Evolutionary conservation across 192 early-diverging fungal genomes (phyloP).

Genomic region (Kappamyces sp.): DNA sequence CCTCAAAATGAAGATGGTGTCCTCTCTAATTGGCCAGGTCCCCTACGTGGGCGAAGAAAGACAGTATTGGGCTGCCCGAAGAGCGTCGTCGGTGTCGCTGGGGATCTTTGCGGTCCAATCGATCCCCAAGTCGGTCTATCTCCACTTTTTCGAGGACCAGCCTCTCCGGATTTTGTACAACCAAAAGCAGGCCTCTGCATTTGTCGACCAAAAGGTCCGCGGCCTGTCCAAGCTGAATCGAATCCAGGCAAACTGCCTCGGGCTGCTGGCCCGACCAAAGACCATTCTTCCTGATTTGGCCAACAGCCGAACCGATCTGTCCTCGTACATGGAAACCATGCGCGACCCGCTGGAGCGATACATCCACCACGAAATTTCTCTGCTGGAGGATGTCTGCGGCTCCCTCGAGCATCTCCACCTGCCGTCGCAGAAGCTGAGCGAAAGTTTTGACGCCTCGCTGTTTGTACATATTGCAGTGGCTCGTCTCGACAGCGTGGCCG

Average conservation of each 20-base stretch:
- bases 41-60: not conserved
- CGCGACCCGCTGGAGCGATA: too few species aligned
- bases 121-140: not conserved
- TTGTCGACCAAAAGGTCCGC: not conserved
- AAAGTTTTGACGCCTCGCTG: too few species aligned
- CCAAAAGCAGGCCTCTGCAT: not conserved
- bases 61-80: slow-evolving; percentile 5
- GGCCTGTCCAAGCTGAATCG: slow-evolving; percentile 7
- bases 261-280: not conserved
- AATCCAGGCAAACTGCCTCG: slow-evolving; percentile 13
- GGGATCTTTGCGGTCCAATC: slow-evolving; percentile 1
- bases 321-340: too few species aligned
- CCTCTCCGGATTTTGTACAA: slow-evolving; percentile 1
- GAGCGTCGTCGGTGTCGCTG: not conserved
- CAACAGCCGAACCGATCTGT: too few species aligned
- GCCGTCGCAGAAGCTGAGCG: too few species aligned
- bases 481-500: too few species aligned
- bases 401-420: too few species aligned
- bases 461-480: too few species aligned
- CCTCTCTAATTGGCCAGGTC: not conserved
- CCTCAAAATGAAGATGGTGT: slow-evolving; percentile 1
- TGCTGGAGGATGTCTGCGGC: too few species aligned
- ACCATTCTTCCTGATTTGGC: too few species aligned
- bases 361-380: too few species aligned
- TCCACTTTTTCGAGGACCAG: not conserved